Evolutionary conservation across 352 stramenopile species (phyloP).

Genomic region (Phytophthora syringae): DNA sequence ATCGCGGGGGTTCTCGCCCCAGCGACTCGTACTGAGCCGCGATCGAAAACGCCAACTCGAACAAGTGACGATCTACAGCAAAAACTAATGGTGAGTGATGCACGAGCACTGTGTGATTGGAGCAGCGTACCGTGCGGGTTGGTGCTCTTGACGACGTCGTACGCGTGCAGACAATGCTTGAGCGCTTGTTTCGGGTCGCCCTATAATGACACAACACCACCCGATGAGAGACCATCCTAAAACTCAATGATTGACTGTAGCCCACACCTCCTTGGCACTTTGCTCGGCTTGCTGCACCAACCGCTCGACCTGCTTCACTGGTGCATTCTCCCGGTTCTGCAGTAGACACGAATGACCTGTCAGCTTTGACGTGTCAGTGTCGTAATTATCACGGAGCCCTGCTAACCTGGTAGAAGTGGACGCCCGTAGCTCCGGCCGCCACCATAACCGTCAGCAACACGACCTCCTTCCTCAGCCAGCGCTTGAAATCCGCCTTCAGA

Average conservation of each 20-base stretch:
- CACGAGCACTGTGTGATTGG: neutral
- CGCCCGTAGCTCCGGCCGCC: constrained; percentile 48
- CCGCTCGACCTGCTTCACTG: constrained; percentile 57
- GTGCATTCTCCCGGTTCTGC: constrained; percentile 69
- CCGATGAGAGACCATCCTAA: too few relatives aligned
- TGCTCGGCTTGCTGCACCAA: constrained; percentile 58
- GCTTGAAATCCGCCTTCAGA: constrained; percentile 70
- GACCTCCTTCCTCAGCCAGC: constrained; percentile 63
- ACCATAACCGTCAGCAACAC: constrained; percentile 54
- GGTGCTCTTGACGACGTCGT: constrained; percentile 66
- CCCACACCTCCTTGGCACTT: constrained; percentile 53
- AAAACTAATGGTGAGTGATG: neutral
- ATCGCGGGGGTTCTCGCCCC: constrained; percentile 46
- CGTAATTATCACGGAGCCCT: neutral
- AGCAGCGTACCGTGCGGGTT: constrained; percentile 60
- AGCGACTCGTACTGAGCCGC: constrained; percentile 78
- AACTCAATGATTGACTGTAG: neutral
- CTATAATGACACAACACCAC: constrained; percentile 5
- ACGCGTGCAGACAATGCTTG: constrained; percentile 71
- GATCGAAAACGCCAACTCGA: constrained; percentile 79
- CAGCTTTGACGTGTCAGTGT: too few relatives aligned
- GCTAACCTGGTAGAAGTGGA: constrained; percentile 78
- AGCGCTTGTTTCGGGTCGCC: constrained; percentile 62
- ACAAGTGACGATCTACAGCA: constrained; percentile 72
- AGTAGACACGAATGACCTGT: neutral